Conservation (phyloP, 2,329 filamentous ascomycete genomes). For the Alternaria dauci region DNA sequence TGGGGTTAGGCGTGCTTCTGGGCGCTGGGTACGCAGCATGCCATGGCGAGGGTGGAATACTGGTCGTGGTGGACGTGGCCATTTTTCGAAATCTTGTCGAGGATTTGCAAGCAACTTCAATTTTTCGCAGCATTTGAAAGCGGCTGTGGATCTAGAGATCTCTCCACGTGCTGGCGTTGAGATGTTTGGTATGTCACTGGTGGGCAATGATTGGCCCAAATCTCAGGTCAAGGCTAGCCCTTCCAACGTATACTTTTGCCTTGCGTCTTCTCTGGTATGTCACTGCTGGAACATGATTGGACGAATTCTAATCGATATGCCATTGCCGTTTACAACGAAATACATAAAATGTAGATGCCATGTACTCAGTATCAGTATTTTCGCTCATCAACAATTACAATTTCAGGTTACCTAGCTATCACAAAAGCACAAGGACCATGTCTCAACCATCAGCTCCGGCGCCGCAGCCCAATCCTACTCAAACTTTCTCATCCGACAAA, state of each 20-base stretch:
- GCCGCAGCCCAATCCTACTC: not conserved
- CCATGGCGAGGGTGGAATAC: slow-evolving; percentile 16
- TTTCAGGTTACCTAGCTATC: not conserved
- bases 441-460: not conserved
- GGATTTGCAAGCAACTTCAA: not conserved
- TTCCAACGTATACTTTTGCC: not conserved
- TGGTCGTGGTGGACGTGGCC: not conserved
- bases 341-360: not conserved
- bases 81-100: not conserved
- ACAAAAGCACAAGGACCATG: not conserved
- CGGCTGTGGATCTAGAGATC: not conserved
- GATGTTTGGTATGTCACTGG: not conserved
- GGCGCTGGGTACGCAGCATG: slow-evolving; percentile 24
- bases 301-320: not conserved
- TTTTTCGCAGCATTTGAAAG: not conserved
- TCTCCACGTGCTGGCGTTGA: not conserved
- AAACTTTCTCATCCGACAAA: not conserved
- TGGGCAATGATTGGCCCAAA: not conserved
- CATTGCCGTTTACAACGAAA: not conserved
- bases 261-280: not conserved
- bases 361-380: not conserved
- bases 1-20: slow-evolving; percentile 10
- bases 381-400: not conserved
- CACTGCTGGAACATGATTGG: not conserved
- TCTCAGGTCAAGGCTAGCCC: no score